Percentiles rank a stretch among this genome's conserved stretches.
Conservation (phyloP, 495 filamentous ascomycete species). For the Barbatosphaeria neglecta region DNA sequence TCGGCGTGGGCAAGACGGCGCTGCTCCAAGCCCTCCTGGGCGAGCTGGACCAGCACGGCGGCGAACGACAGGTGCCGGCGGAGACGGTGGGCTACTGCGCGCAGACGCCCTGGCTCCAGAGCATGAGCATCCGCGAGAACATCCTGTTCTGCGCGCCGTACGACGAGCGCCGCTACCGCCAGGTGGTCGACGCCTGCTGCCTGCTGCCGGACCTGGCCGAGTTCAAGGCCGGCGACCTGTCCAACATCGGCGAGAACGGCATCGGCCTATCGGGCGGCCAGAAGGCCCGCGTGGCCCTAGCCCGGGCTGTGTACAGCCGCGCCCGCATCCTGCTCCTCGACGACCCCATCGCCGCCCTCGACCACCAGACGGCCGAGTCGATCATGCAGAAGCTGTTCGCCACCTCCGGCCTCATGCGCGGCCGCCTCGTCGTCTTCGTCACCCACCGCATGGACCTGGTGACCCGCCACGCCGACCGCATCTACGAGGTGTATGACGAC, state of each 20-base stretch:
- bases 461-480: slow-evolving; percentile 50
- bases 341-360: slow-evolving; percentile 87
- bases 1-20: slow-evolving; percentile 72
- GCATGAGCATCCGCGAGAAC: slow-evolving; percentile 80
- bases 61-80: slow-evolving; percentile 46
- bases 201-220: slow-evolving; percentile 79
- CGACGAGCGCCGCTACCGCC: slow-evolving; percentile 71
- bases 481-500: slow-evolving; percentile 49
- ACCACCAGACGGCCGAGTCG: slow-evolving; percentile 68
- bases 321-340: slow-evolving; percentile 90
- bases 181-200: slow-evolving; percentile 84
- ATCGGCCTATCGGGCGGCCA: slow-evolving; percentile 95
- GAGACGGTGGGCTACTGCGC: slow-evolving; percentile 71
- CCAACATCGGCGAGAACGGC: slow-evolving; percentile 89
- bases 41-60: slow-evolving; percentile 57
- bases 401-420: slow-evolving; percentile 47
- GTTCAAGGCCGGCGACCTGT: slow-evolving; percentile 86
- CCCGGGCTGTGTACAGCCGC: slow-evolving; percentile 84
- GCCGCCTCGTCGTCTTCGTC: slow-evolving; percentile 55
- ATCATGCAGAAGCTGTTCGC: slow-evolving; percentile 58
- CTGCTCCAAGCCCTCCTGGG: slow-evolving; percentile 68
- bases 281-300: slow-evolving; percentile 83
- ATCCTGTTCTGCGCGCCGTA: slow-evolving; percentile 67
- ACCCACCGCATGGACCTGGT: slow-evolving; percentile 70
- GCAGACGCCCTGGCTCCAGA: slow-evolving; percentile 83